Conservation (phyloP, 208 protist species). For the Trypanosoma mega region DNA sequence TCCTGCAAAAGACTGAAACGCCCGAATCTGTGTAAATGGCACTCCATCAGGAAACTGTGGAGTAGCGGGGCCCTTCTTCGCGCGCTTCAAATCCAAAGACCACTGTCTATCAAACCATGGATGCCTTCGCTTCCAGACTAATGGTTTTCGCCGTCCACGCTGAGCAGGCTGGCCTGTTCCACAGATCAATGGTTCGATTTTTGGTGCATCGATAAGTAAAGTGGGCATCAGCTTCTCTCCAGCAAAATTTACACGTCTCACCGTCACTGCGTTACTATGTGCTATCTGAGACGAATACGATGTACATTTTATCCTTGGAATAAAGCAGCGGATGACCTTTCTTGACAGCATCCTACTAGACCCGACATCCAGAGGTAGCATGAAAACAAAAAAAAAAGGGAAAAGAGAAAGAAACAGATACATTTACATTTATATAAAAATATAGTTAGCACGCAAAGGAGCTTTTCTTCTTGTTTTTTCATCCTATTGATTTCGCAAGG, state of each 20-base stretch:
- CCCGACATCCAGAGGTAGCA: neutral
- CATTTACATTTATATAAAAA: no score
- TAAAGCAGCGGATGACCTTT: constrained; percentile 31
- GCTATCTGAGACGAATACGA: constrained; percentile 23
- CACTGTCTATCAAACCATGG: constrained; percentile 90
- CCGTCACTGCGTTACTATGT: neutral
- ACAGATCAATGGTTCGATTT: constrained; percentile 47
- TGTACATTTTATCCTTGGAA: constrained; percentile 59
- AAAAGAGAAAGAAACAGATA: no score
- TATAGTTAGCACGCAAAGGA: neutral
- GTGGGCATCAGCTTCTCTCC: constrained; percentile 72
- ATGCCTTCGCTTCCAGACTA: constrained; percentile 90
- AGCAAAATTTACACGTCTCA: neutral
- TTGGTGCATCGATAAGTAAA: constrained; percentile 56
- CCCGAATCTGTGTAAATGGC: constrained; percentile 83
- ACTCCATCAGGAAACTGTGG: constrained; percentile 84
- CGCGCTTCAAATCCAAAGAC: constrained; percentile 77
- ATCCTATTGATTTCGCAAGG: no score
- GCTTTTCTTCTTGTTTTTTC: no score
- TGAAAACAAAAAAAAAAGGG: constrained; percentile 19
- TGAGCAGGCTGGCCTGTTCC: constrained; percentile 84
- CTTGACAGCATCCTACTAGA: constrained; percentile 27
- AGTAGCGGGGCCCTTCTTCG: constrained; percentile 81
- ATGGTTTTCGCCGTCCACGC: constrained; percentile 71
- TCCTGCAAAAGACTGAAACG: constrained; percentile 85